Base-by-base conservation (phyloP, 2,329 filamentous ascomycete species). In the Phaeosphaeria sp. region DNA sequence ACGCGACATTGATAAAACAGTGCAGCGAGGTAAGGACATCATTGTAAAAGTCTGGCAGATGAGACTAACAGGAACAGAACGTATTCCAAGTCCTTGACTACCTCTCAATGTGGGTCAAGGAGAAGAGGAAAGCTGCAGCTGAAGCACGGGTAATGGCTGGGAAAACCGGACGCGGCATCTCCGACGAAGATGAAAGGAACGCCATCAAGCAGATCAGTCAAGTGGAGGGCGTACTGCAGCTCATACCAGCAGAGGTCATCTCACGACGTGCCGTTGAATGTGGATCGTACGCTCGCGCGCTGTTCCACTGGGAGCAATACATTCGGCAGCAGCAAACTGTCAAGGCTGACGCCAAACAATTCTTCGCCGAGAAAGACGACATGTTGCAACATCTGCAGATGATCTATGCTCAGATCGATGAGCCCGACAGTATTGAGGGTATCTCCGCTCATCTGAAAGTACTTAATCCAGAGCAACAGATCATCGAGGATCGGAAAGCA, bases 381-480 rank as follows among this genome's bases (percentile, higher is more conserved):
- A 82, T 95, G 3, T 86, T 96, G 58, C 87, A 92, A 65, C 87
- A 89, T 59, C 81, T 99, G 22, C 94, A 98, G 72, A 89, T 94
- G 52, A 97, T 99, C 18, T 99, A 99, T 76, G 92, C 92, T 1
- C 91, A 97, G 67, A 98, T 99, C 59, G 95, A 99, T 71, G 95
- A 99, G 68, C 96, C 95, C 0, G 95, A 99, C 76, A 93, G 94
- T 1, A 89, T 99, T 33, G 93, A 98, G 73, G 95, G 95, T 2
- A 94, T 99, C 59, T 96, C 94, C 1, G 88, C 92, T 20, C 91
- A 95, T 73, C 82, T 98, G 2, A 90, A 91, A 57, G 87, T 93
- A 11, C 81, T 98, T n/a, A 91, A 96, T 64, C 89, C 97, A 49
- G 91, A 97, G 59, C 94, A 97, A 74, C 93, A 98, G 74, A 90